Evolutionary conservation across 2,329 filamentous ascomycete genomes (phyloP), one percentile per base, ranked within the genome.

Genomic region (Xenoacremonium recifei): DNA sequence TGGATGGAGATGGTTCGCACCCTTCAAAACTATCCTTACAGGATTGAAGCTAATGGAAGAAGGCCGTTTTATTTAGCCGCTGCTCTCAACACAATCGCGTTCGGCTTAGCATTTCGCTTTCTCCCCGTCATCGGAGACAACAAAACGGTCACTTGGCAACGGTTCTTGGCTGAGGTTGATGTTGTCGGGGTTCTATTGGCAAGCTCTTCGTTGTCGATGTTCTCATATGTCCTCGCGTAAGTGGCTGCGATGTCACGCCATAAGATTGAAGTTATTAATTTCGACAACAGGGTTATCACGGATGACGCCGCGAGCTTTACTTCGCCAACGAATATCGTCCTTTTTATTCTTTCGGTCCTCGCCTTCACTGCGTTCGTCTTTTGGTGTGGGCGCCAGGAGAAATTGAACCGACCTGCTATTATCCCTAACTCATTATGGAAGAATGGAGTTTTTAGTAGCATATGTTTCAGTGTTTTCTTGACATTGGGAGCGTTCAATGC

Each of bases 391-490:
- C 39, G 38, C 4, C 47, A 50, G 31, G 47, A 44, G 16, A 42
- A 40, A 10, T 35, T 39, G 11, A 32, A 39, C 11, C 41, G 39
- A 2, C 47, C 47, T 10, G 45, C 42, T 5, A 35, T 50, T 4
- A 79, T 82, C 20, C 77, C 78, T 0, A 81, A 81, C 51, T 71
- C 69, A 0, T 58, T 82, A 0, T 82, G 79, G 79, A 66, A 60
- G n/a, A 78, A 79, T 27, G 58, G 59, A 0, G 59, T 69, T 9
- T 82, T 81, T 51, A 72, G 72, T 0, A 64, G 63, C 6, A 69
- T 77, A 16, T 82, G 78, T 48, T 40, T 76, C 11, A 68, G 63
- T 6, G 65, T 75, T 0, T 58, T 71, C 13, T 54, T 75, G 4
- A 60, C 65, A 0, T 70, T 61, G 52, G 70, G 65, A 0, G 64